Base-by-base conservation (phyloP, 306 rosid species). In the Fragaria nilgerrensis region DNA sequence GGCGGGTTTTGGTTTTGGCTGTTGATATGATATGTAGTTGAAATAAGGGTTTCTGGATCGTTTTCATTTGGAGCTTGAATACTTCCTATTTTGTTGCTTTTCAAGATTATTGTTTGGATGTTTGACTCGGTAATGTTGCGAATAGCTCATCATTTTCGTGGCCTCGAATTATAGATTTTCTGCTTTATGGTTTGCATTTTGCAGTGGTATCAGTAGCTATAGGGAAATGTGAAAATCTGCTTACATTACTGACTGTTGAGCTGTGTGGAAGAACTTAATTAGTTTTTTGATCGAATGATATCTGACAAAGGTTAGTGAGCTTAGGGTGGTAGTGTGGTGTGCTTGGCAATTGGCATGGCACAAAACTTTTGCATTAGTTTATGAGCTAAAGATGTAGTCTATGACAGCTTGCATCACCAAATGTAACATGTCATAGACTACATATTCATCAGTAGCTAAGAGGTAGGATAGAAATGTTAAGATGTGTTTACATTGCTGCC, bases 11-110 rank as follows among this genome's bases (percentile, higher is more conserved):
- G 10, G 1, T 43, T 62, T 76, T n/a, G 14, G 75, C 4, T 83
- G 86, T 79, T 79, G 71, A 83, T 83, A 83, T 79, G 27, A 73
- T 62, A 62, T 76, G 69, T 79, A 73, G 75, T 48, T 53, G 66
- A 72, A 83, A 82, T 83, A 83, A 79, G 77, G 78, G 78, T 63
- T 58, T 68, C 72, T 73, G 37, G 34, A 53, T 52, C 68, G 61
- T 55, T 70, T 34, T 69, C 52, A 71, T 53, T 29, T 41, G 75
- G 75, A 72, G 72, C 81, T 66, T 71, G 34, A 59, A 37, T 72
- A 45, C 52, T 61, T 22, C 52, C 47, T 68, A 45, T 58, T 80
- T 32, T 34, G 45, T 55, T 56, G 53, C 49, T 63, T 37, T 23
- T 64, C 5, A 16, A 22, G 15, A 32, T 3, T 22, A 41, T 49